A percentile compares a stretch with the other conserved stretches of the same genome.
These are phyloP conservation scores for Holtermannia corniformis DNA, from an alignment of 768 basidiomycete genomes.

Conservation along the genomic window DNA sequence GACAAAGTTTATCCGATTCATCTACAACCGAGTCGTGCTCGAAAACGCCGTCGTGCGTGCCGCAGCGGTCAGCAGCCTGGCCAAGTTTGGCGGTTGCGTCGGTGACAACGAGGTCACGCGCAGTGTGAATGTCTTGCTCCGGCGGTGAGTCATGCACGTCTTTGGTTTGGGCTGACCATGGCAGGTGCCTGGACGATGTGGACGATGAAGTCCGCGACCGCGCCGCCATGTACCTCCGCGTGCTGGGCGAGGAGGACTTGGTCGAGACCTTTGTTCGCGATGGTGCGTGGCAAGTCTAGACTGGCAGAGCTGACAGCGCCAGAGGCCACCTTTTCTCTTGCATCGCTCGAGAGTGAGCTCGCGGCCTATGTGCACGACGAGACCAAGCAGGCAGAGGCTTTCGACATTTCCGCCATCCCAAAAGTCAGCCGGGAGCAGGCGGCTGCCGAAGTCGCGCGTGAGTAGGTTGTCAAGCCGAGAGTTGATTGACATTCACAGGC, in stretches of 20 bases:
- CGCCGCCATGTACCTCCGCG: constrained; percentile 84
- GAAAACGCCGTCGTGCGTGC: constrained; percentile 97
- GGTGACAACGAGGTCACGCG: constrained; percentile 65
- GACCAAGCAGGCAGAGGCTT: constrained; percentile 57
- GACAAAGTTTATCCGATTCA: constrained; percentile 97
- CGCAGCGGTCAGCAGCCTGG: constrained; percentile 86
- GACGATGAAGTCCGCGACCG: constrained; percentile 98
- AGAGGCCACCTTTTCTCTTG: constrained; percentile 92
- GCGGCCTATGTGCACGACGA: constrained; percentile 88
- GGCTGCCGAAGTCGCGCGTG: constrained; percentile 78
- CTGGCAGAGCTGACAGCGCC: constrained; percentile 2
- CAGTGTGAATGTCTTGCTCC: constrained; percentile 78
- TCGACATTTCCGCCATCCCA: constrained; percentile 76
- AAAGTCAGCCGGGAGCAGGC: constrained; percentile 91
- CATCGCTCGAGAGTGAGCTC: constrained; percentile 78
- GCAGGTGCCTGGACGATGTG: constrained; percentile 89
- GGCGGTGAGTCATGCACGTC: constrained; percentile 53
- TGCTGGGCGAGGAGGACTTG: constrained; percentile 66
- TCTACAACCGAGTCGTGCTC: constrained; percentile 97
- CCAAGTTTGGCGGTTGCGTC: constrained; percentile 91
- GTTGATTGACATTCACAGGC: no score
- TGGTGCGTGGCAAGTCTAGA: constrained; percentile 49
- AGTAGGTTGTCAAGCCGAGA: no score
- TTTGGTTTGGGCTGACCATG: background rate
- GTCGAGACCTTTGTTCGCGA: constrained; percentile 85